A percentile compares a stretch with the other conserved stretches of the same genome.
Conservation (phyloP, 2,329 filamentous ascomycete species). For the Arthrobotrys conoides region DNA sequence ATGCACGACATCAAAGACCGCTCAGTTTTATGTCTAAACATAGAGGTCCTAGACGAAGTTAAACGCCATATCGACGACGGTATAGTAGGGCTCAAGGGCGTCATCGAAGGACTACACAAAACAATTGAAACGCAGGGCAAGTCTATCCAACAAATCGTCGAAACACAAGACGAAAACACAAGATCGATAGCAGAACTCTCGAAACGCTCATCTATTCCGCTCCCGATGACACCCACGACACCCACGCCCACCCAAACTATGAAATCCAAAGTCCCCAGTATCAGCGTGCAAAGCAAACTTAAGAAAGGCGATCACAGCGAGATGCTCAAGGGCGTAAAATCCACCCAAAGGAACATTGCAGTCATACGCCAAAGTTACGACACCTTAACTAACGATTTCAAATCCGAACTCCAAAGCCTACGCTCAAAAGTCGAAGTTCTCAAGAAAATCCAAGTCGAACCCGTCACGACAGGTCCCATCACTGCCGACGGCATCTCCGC, state of each 20-base stretch:
- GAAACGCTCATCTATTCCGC: slow-evolving; percentile 41
- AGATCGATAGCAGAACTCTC: slow-evolving; percentile 79
- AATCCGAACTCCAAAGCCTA: slow-evolving; percentile 42
- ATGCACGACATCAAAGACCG: slow-evolving; percentile 93
- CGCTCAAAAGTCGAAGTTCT: slow-evolving; percentile 44
- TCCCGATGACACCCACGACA: slow-evolving; percentile 55
- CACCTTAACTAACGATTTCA: slow-evolving; percentile 42
- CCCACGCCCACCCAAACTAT: slow-evolving; percentile 37
- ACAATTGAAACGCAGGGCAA: slow-evolving; percentile 86
- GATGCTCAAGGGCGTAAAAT: slow-evolving; percentile 54
- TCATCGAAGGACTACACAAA: slow-evolving; percentile 88
- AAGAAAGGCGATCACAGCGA: slow-evolving; percentile 50
- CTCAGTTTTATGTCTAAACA: slow-evolving; percentile 92
- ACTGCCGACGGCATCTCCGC: slow-evolving; percentile 80
- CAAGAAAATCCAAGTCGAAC: slow-evolving; percentile 29
- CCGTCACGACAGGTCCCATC: slow-evolving; percentile 73
- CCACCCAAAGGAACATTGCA: slow-evolving; percentile 51
- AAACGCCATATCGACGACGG: slow-evolving; percentile 97
- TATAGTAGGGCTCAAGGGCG: slow-evolving; percentile 80
- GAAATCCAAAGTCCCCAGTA: slow-evolving; percentile 15
- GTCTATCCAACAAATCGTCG: slow-evolving; percentile 86
- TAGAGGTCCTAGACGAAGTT: slow-evolving; percentile 93
- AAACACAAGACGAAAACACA: slow-evolving; percentile 88
- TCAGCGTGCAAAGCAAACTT: slow-evolving; percentile 13
- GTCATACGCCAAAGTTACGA: slow-evolving; percentile 56